Evolutionary conservation across 176 grass and related monocot species (phyloP).

Genomic region (Oryza rufipogon): DNA sequence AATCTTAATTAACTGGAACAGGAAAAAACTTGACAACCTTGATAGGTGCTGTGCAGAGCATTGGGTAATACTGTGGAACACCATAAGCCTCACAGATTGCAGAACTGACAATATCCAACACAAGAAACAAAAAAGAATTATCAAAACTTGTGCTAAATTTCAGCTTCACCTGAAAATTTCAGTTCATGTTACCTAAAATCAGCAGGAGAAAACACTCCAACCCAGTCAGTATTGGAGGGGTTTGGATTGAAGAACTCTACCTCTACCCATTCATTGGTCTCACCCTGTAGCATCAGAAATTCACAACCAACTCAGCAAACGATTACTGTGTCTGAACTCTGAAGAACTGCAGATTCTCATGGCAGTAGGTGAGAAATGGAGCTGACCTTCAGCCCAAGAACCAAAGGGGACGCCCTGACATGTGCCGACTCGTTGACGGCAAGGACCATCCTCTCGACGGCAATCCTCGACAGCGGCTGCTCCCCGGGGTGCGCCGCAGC

Average conservation of each 20-base stretch:
- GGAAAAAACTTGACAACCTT: conserved; percentile 41
- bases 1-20: background rate
- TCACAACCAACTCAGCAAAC: background rate
- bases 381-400: conserved; percentile 65
- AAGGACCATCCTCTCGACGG: conserved; percentile 47
- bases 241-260: conserved; percentile 65
- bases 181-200: conserved; percentile 69
- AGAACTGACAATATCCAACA: conserved; percentile 50
- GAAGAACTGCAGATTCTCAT: background rate
- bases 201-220: conserved; percentile 84
- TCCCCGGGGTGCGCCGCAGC: conserved; percentile 28
- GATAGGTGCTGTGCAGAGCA: conserved; percentile 72
- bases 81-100: conserved; percentile 48
- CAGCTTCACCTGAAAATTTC: background rate
- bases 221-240: conserved; percentile 66
- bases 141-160: background rate
- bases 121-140: conserved; percentile 5
- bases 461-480: conserved; percentile 63
- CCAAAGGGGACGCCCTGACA: conserved; percentile 54
- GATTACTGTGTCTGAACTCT: background rate
- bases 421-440: conserved; percentile 43
- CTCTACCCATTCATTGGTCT: conserved; percentile 76
- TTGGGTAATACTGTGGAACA: conserved; percentile 34
- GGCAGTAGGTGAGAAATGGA: conserved; percentile 5
- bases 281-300: conserved; percentile 44